phyloP scores from a whole-genome alignment of 2,329 filamentous ascomycete species.

The Sporothrix brasiliensis region DNA sequence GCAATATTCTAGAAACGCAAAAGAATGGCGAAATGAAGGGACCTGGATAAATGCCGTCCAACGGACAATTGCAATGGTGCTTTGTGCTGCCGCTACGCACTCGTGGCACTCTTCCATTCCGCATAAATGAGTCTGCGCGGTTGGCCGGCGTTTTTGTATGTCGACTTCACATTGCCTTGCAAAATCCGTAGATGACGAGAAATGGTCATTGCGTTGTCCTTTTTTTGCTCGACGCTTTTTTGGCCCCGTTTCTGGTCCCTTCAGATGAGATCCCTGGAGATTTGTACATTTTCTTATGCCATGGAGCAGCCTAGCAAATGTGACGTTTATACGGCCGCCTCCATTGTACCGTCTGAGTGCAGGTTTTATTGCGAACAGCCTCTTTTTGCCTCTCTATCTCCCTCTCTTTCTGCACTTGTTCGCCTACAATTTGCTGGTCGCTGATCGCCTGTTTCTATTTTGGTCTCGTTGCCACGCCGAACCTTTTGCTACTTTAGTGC shows the following conservation, averaged over 20 bases:
- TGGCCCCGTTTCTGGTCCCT: not conserved
- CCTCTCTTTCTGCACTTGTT: not conserved
- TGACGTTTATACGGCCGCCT: not conserved
- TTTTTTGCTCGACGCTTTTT: not conserved
- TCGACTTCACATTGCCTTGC: not conserved
- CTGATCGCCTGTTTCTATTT: slow-evolving; percentile 9
- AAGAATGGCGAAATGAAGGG: slow-evolving; percentile 14
- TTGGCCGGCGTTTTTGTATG: too few relatives aligned
- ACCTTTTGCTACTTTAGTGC: not conserved
- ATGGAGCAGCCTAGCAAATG: not conserved
- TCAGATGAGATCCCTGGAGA: not conserved
- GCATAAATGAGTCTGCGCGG: too few relatives aligned
- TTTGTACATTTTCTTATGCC: not conserved
- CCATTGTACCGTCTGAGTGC: not conserved
- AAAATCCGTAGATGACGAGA: too few relatives aligned
- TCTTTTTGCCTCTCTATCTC: slow-evolving; percentile 8
- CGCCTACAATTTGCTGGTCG: too few relatives aligned
- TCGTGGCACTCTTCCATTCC: too few relatives aligned
- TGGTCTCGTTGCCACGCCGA: not conserved
- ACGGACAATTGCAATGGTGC: slow-evolving; percentile 1
- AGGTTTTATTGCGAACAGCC: not conserved
- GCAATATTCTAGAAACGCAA: slow-evolving; percentile 9
- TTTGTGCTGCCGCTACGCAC: too few relatives aligned
- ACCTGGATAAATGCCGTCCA: not conserved
- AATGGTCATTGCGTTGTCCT: too few relatives aligned